A percentile compares a stretch with the other conserved stretches of the same genome.
phyloP scores from a whole-genome alignment of 257 asterid species.

The Solanum infundibuliforme region DNA sequence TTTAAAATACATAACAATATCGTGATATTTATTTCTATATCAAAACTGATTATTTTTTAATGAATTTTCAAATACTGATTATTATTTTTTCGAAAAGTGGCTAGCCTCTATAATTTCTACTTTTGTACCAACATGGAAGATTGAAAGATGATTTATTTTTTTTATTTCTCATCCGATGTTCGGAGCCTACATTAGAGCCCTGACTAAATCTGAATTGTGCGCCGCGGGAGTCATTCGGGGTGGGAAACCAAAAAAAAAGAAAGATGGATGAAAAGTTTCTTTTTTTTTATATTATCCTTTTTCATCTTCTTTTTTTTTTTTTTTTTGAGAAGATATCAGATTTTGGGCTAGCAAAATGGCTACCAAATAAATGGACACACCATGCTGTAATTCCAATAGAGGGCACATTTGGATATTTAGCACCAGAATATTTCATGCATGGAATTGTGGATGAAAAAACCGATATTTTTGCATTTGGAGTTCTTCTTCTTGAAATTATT shows the following conservation, averaged over 20 bases:
- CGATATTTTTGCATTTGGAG: conserved; percentile 73
- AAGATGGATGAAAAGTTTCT: no score
- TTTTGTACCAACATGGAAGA: not conserved
- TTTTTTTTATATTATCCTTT: no score
- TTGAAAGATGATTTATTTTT: not conserved
- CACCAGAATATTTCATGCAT: conserved; percentile 84
- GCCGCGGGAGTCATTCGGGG: no score
- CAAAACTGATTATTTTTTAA: not conserved
- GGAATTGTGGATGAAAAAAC: conserved; percentile 87
- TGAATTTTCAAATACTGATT: not conserved
- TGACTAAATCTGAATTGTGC: no score
- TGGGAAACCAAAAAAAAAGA: no score
- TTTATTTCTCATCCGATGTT: no score
- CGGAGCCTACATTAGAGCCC: no score
- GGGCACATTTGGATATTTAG: conserved; percentile 83
- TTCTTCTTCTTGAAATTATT: conserved; percentile 71
- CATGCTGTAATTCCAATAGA: conserved; percentile 70
- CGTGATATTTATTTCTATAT: not conserved
- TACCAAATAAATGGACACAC: conserved; percentile 77
- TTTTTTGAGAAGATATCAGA: conserved; percentile 49
- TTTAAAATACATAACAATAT: not conserved
- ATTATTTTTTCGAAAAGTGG: not conserved
- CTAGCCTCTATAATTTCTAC: not conserved
- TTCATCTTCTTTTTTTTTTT: not conserved
- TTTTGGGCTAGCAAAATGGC: conserved; percentile 88